Evolutionary conservation across 2,329 filamentous ascomycete species (phyloP).

Genomic region (Pseudocercospora fijiensis): DNA sequence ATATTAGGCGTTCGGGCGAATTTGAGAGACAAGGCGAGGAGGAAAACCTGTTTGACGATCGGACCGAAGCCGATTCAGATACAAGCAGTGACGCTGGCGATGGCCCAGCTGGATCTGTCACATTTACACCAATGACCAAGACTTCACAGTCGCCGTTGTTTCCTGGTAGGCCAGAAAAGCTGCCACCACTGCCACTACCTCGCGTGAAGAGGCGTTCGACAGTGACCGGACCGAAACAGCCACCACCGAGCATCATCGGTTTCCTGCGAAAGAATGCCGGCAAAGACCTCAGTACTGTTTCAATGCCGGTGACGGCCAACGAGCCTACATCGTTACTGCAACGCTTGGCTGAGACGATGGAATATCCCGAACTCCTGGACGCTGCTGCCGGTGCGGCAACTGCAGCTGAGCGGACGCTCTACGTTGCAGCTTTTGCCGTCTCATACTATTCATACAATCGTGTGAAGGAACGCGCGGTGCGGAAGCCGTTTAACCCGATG

Average conservation of each 20-base stretch:
- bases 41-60: conserved; percentile 49
- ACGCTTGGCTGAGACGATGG: conserved; percentile 82
- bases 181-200: conserved; percentile 74
- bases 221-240: conserved; percentile 70
- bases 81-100: conserved; percentile 61
- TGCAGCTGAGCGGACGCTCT: conserved; percentile 70
- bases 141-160: conserved; percentile 54
- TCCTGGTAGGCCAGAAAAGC: conserved; percentile 70
- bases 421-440: conserved; percentile 86
- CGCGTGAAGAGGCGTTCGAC: conserved; percentile 65
- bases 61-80: conserved; percentile 58
- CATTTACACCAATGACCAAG: conserved; percentile 24
- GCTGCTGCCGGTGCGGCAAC: conserved; percentile 56
- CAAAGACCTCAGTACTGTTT: conserved; percentile 93
- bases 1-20: conserved; percentile 71
- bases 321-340: conserved; percentile 88
- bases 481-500: conserved; percentile 97
- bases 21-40: conserved; percentile 64
- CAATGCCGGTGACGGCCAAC: conserved; percentile 96
- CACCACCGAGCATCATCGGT: conserved; percentile 86
- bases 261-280: conserved; percentile 97
- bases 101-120: conserved; percentile 30
- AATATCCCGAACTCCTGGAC: conserved; percentile 84
- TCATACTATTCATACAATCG: conserved; percentile 79
- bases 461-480: conserved; percentile 84